Evolutionary conservation across 164 flowering plant genomes (phyloP).

Genomic region (Liriodendron chinense): DNA sequence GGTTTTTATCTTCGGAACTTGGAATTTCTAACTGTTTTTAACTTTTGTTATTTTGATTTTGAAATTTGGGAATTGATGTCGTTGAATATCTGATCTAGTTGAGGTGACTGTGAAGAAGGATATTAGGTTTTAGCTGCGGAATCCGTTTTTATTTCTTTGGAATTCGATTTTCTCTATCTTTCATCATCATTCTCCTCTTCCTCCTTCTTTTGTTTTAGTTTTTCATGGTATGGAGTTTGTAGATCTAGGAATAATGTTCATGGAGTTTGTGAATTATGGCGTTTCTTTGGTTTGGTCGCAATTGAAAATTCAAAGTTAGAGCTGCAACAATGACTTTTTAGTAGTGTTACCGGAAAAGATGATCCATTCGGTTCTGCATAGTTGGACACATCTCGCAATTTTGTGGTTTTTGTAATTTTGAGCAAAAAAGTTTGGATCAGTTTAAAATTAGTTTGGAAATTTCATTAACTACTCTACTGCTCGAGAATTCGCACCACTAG

Average conservation of each 20-base stretch:
- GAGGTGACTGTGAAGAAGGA: not conserved
- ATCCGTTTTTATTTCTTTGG: not conserved
- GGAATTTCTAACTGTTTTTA: not conserved
- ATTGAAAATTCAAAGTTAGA: not conserved
- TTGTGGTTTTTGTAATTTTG: not conserved
- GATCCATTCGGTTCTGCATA: not conserved
- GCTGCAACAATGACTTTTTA: not conserved
- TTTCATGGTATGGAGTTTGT: not conserved
- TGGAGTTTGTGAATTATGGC: not conserved
- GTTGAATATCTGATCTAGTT: not conserved
- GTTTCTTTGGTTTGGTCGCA: not conserved
- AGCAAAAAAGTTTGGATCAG: not conserved
- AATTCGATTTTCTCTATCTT: not conserved
- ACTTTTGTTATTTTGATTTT: not conserved
- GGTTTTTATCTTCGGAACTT: not conserved
- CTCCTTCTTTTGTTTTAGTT: not conserved
- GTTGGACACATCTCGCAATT: not conserved
- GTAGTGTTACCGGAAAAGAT: not conserved
- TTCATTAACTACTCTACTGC: not conserved
- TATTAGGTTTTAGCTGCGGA: constrained; percentile 2
- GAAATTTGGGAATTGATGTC: not conserved
- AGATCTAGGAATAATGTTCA: not conserved
- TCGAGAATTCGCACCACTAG: no score
- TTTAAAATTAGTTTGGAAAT: no score
- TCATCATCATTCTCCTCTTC: not conserved